Evolutionary conservation across 352 stramenopile genomes (phyloP).

Genomic region (Phytopythium montanum): DNA sequence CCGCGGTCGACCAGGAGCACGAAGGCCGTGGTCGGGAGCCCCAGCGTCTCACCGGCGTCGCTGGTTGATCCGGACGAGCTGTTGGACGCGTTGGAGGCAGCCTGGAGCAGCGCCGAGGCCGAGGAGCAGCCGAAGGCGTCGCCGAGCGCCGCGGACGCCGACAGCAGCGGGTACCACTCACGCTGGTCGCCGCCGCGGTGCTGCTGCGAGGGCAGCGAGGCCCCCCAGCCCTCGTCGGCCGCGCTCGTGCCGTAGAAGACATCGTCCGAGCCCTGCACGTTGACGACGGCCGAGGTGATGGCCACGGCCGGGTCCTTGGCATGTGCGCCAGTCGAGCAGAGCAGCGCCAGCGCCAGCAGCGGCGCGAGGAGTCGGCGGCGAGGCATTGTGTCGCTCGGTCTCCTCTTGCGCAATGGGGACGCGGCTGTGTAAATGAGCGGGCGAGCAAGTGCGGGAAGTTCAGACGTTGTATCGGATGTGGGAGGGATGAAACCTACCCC

Average conservation of each 20-base stretch:
- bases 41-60: slow-evolving; percentile 8
- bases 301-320: slow-evolving; percentile 30
- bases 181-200: slow-evolving; percentile 30
- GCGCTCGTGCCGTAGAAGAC: slow-evolving; percentile 59
- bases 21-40: slow-evolving; percentile 34
- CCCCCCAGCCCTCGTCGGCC: slow-evolving; percentile 47
- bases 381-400: background rate
- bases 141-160: slow-evolving; percentile 32
- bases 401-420: background rate
- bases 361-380: background rate
- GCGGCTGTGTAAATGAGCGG: background rate
- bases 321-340: background rate
- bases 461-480: background rate
- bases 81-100: slow-evolving; percentile 11
- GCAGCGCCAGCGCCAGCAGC: slow-evolving; percentile 11
- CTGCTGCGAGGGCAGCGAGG: slow-evolving; percentile 42
- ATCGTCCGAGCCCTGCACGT: slow-evolving; percentile 45
- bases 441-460: background rate
- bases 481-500: background rate
- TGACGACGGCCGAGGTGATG: slow-evolving; percentile 51
- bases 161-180: slow-evolving; percentile 47
- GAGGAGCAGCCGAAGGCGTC: slow-evolving; percentile 57
- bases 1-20: slow-evolving; percentile 74
- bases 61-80: slow-evolving; percentile 10
- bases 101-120: slow-evolving; percentile 19